These are phyloP conservation scores for Lagenidium giganteum DNA, from an alignment of 352 stramenopile species.

Conservation along the genomic window DNA sequence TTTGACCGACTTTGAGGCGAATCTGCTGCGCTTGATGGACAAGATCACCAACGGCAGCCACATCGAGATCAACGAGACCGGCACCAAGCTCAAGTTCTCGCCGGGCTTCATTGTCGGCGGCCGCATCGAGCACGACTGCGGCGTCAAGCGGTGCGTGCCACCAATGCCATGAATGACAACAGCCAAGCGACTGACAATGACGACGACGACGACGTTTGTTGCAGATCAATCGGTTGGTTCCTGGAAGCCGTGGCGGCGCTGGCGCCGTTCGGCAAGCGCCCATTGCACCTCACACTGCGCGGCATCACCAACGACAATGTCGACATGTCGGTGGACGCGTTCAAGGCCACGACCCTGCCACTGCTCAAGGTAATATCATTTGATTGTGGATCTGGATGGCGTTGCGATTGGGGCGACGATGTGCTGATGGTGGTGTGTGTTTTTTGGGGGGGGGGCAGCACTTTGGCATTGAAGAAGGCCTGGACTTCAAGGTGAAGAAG, in stretches of 20 bases:
- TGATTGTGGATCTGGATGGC: no score
- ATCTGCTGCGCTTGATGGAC: conserved; percentile 93
- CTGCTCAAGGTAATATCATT: no score
- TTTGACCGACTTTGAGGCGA: conserved; percentile 93
- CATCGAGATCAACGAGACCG: conserved; percentile 98
- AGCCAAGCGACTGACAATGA: no score
- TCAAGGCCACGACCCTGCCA: conserved; percentile 90
- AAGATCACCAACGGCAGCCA: conserved; percentile 94
- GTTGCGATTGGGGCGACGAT: no score
- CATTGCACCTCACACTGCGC: conserved; percentile 89
- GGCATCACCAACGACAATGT: conserved; percentile 93
- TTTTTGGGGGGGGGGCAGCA: no score
- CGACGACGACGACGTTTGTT: neutral
- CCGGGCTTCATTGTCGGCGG: conserved; percentile 94
- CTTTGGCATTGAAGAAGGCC: conserved; percentile 91
- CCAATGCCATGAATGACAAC: no score
- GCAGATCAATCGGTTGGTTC: conserved; percentile 94
- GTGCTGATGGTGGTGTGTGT: no score
- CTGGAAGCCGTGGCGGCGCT: conserved; percentile 96
- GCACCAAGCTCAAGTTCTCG: conserved; percentile 93
- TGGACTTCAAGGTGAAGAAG: conserved; percentile 81
- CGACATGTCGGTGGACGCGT: conserved; percentile 88
- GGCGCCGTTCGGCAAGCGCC: conserved; percentile 94
- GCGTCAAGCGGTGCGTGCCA: conserved; percentile 33
- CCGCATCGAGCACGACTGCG: conserved; percentile 92